Percentiles rank a stretch among this genome's conserved stretches.
Evolutionary conservation across 2,329 filamentous ascomycete genomes (phyloP).

Genomic region (Xylariaceae sp.): DNA sequence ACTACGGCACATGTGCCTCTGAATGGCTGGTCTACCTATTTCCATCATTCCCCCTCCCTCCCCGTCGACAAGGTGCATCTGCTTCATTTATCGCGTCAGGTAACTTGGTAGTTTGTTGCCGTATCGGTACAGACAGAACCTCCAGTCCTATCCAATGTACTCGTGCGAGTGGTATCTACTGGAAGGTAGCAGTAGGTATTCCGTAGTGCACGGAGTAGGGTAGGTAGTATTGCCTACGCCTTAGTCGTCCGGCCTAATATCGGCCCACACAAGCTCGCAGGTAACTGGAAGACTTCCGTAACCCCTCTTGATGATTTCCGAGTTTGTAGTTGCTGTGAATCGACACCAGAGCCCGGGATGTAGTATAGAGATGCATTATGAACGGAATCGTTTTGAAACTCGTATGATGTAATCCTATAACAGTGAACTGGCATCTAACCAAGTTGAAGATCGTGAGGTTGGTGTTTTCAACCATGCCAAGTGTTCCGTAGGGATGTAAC

Average conservation of each 20-base stretch:
- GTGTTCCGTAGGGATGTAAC: neutral
- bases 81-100: neutral
- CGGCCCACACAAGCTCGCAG: neutral
- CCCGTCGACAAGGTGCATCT: neutral
- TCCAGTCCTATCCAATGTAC: neutral
- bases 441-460: neutral
- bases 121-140: neutral
- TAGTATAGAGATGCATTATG: neutral
- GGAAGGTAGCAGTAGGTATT: too few relatives aligned
- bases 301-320: neutral
- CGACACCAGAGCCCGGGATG: neutral
- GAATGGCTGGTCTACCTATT: conserved; percentile 6
- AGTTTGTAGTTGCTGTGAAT: neutral
- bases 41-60: neutral
- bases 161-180: too few relatives aligned
- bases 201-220: too few relatives aligned
- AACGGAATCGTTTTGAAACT: neutral
- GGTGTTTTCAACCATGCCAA: too few relatives aligned
- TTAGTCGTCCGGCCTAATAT: neutral
- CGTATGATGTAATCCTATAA: neutral
- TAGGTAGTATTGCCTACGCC: neutral
- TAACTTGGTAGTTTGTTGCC: neutral
- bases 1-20: conserved; percentile 16
- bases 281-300: neutral
- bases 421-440: neutral